Evolutionary conservation across 2,329 filamentous ascomycete species (phyloP).

Genomic region (Xylariaceae sp.): DNA sequence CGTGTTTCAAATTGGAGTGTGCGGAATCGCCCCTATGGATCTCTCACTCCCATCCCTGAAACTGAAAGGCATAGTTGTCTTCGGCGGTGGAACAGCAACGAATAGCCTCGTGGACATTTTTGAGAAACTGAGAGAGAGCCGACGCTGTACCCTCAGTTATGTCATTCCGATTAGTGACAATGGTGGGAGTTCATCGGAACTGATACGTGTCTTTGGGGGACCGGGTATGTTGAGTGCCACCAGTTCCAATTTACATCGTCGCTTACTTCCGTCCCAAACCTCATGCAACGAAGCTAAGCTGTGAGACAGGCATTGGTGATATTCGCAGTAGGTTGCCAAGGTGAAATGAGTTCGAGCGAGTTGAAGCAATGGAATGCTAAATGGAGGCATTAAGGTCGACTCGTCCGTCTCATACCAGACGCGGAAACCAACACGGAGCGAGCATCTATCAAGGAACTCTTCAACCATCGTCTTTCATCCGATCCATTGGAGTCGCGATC

Average conservation of each 20-base stretch:
- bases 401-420: slow-evolving; percentile 86
- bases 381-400: slow-evolving; percentile 58
- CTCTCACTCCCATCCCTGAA: slow-evolving; percentile 1
- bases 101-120: slow-evolving; percentile 94
- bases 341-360: neutral
- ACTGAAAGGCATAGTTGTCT: slow-evolving; percentile 67
- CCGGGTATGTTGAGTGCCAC: slow-evolving; percentile 60
- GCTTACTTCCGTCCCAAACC: too few species aligned
- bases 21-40: too few species aligned
- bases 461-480: slow-evolving; percentile 79
- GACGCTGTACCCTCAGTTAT: slow-evolving; percentile 70
- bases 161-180: slow-evolving; percentile 96
- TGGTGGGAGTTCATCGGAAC: slow-evolving; percentile 87
- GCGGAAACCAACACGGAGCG: slow-evolving; percentile 60
- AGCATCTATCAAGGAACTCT: slow-evolving; percentile 73
- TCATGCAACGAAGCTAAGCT: neutral
- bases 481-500: slow-evolving; percentile 58
- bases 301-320: slow-evolving; percentile 31
- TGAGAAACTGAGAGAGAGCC: slow-evolving; percentile 61
- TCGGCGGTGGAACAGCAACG: slow-evolving; percentile 90
- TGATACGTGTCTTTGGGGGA: slow-evolving; percentile 91
- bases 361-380: neutral
- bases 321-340: slow-evolving; percentile 28
- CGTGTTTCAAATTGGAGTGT: too few species aligned
- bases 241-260: too few species aligned